phyloP scores from a whole-genome alignment of 73 alveolate species.

The Paramecium tetraurelia region DNA sequence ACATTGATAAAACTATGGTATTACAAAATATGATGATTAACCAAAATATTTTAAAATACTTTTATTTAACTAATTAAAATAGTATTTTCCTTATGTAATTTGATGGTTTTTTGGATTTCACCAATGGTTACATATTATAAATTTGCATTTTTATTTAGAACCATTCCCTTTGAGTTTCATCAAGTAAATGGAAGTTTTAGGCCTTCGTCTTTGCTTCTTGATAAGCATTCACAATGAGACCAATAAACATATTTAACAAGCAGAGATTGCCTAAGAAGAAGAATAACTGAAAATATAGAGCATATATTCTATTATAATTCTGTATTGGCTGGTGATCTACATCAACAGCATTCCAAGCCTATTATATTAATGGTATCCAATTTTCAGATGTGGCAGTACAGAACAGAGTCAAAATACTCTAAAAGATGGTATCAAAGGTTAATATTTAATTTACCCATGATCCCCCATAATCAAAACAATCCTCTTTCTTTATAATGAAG shows the following conservation, averaged over 20 bases:
- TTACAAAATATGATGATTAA: background rate
- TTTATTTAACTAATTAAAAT: background rate
- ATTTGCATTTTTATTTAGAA: conserved; percentile 34
- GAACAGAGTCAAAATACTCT: conserved; percentile 36
- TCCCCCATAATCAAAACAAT: conserved; percentile 59
- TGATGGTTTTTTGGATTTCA: background rate
- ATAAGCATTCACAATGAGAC: conserved; percentile 44
- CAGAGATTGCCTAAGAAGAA: conserved; percentile 53
- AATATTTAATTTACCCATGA: conserved; percentile 44
- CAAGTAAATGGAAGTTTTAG: background rate
- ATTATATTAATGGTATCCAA: conserved; percentile 33
- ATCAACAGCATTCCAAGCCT: conserved; percentile 49
- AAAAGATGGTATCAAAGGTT: conserved; percentile 5
- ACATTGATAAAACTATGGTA: background rate
- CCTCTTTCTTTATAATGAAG: background rate
- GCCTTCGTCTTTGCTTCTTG: conserved; percentile 48
- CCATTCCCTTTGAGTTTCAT: conserved; percentile 49
- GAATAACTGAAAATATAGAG: background rate
- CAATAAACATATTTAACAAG: conserved; percentile 39
- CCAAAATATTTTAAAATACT: conserved; percentile 30
- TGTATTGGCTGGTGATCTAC: background rate
- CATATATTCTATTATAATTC: conserved; percentile 33
- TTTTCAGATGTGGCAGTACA: conserved; percentile 42
- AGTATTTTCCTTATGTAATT: background rate
- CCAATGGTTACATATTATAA: conserved; percentile 7